A percentile compares a stretch with the other conserved stretches of the same genome.
phyloP scores from a whole-genome alignment of 768 basidiomycete genomes.

The Xerocomellus dryophilus region DNA sequence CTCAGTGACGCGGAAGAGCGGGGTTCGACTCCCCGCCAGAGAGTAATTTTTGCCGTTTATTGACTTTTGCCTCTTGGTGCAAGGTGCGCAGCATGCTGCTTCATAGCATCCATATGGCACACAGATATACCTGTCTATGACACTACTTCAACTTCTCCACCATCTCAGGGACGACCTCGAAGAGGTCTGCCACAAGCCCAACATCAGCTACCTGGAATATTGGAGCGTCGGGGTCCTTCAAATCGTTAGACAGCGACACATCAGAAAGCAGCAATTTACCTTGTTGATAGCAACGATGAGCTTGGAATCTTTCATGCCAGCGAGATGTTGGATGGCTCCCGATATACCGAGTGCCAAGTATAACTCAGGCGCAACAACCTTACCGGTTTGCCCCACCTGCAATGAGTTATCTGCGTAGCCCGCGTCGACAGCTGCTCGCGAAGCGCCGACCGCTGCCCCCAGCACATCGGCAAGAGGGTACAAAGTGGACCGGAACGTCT shows the following conservation, averaged over 20 bases:
- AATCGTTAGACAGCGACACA: slow-evolving; percentile 11
- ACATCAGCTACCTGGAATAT: slow-evolving; percentile 99
- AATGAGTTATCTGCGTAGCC: slow-evolving; percentile 97
- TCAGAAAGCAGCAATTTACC: slow-evolving; percentile 37
- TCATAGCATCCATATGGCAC: slow-evolving; percentile 16
- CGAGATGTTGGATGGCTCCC: slow-evolving; percentile 97
- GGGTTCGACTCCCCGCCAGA: slow-evolving; percentile 49
- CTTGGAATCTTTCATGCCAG: slow-evolving; percentile 99
- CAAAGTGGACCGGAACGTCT: slow-evolving; percentile 83
- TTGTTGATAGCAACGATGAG: slow-evolving; percentile 98
- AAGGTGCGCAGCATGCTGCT: not conserved
- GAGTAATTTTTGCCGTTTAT: slow-evolving; percentile 12
- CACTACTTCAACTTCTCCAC: slow-evolving; percentile 76
- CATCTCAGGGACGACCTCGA: slow-evolving; percentile 86
- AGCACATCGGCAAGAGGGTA: slow-evolving; percentile 91
- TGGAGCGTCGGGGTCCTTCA: slow-evolving; percentile 91
- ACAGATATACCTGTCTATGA: slow-evolving; percentile 3
- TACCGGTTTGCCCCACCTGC: slow-evolving; percentile 99
- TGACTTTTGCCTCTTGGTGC: not conserved
- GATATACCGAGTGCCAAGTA: slow-evolving; percentile 97
- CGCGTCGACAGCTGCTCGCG: slow-evolving; percentile 95
- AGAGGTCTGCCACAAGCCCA: slow-evolving; percentile 92
- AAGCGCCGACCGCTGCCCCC: slow-evolving; percentile 96
- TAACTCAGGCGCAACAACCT: slow-evolving; percentile 94
- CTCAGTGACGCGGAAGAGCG: slow-evolving; percentile 34